phyloP scores from a whole-genome alignment of 2,329 filamentous ascomycete genomes.

The Dissoconium aciculare region DNA sequence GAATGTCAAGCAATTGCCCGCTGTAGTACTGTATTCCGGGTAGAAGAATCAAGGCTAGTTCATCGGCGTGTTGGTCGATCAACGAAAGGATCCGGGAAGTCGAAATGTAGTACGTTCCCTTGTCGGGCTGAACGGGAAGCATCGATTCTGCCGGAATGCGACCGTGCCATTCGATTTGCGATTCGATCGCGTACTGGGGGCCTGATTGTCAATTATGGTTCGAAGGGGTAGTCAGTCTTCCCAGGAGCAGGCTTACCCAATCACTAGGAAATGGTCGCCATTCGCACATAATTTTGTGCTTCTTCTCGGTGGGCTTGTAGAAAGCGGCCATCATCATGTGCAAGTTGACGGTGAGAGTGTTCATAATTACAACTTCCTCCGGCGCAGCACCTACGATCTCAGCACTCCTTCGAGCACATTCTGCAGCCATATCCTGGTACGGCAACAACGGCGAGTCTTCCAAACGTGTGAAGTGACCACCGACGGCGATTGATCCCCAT shows the following conservation, averaged over 20 bases:
- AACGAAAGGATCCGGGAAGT: constrained; percentile 55
- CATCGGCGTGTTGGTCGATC: constrained; percentile 60
- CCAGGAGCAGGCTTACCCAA: constrained; percentile 42
- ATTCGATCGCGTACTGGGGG: constrained; percentile 63
- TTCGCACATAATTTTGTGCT: constrained; percentile 70
- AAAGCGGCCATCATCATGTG: constrained; percentile 77
- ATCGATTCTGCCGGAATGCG: constrained; percentile 53
- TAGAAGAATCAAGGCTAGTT: constrained; percentile 61
- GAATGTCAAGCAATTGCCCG: constrained; percentile 74
- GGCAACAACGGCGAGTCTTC: constrained; percentile 50
- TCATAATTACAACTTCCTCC: constrained; percentile 73
- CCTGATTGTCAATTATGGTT: too few species aligned
- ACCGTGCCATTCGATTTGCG: constrained; percentile 59
- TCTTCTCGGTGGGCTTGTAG: constrained; percentile 51
- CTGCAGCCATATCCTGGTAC: constrained; percentile 67
- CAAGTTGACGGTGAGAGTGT: constrained; percentile 65
- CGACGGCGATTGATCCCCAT: constrained; percentile 75
- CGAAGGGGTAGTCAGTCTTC: constrained; percentile 5
- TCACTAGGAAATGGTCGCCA: constrained; percentile 84
- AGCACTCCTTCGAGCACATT: constrained; percentile 52
- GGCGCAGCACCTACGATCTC: constrained; percentile 59
- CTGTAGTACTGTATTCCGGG: constrained; percentile 87
- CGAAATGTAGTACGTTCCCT: constrained; percentile 41
- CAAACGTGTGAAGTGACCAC: constrained; percentile 46
- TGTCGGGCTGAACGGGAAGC: constrained; percentile 53